Percentiles rank a stretch among this genome's conserved stretches.
phyloP scores from a whole-genome alignment of 163 green algal genomes.

The Coccomyxa subellipsoidea region DNA sequence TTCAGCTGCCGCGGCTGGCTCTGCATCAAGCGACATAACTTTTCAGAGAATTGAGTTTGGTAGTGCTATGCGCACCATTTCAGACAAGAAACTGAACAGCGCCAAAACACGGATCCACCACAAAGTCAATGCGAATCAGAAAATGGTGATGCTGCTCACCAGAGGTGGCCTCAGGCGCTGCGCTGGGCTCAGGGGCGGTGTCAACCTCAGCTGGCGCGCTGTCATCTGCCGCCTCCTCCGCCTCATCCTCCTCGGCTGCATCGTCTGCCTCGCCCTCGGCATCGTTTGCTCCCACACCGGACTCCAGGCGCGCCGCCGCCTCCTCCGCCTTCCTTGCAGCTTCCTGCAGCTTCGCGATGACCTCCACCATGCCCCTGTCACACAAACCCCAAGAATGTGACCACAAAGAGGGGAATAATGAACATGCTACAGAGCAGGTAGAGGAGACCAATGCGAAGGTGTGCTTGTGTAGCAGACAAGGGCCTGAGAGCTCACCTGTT shows the following conservation, averaged over 20 bases:
- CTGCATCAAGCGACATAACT: neutral
- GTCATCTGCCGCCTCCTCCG: constrained; percentile 14
- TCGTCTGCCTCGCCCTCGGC: constrained; percentile 24
- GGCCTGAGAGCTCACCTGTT: constrained; percentile 37
- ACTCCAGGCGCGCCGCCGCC: constrained; percentile 17
- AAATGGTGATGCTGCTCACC: neutral
- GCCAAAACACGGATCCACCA: too few relatives aligned
- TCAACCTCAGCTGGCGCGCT: constrained; percentile 23
- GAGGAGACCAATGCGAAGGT: too few relatives aligned
- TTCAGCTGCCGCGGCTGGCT: neutral
- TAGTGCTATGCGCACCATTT: too few relatives aligned
- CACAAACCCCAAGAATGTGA: neutral
- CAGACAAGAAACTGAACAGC: too few relatives aligned
- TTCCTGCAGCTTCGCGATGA: constrained; percentile 62
- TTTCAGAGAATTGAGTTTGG: too few relatives aligned
- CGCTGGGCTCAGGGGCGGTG: neutral
- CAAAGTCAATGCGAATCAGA: too few relatives aligned
- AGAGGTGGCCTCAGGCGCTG: neutral
- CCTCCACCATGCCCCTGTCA: constrained; percentile 55
- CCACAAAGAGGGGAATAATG: too few relatives aligned
- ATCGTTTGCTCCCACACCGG: neutral
- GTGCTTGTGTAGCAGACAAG: too few relatives aligned
- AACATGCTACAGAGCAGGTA: too few relatives aligned
- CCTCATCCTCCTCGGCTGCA: constrained; percentile 19
- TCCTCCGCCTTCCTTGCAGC: constrained; percentile 21